Conservation (phyloP, 2,329 filamentous ascomycete genomes). For the Emericellopsis atlantica region DNA sequence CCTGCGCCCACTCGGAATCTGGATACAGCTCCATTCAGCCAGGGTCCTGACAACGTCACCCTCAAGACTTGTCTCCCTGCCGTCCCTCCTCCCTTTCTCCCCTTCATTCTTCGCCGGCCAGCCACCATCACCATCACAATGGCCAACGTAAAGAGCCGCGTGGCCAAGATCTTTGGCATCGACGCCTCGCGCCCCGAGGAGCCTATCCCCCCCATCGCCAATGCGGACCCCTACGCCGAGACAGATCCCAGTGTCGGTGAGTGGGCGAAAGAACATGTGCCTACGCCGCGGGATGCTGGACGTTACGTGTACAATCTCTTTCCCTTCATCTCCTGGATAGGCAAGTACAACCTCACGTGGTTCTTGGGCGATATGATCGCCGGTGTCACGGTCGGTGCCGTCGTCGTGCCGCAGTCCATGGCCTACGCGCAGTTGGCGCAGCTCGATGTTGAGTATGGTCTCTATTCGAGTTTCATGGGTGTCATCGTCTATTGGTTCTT, state of each 20-base stretch:
- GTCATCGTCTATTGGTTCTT: slow-evolving; percentile 96
- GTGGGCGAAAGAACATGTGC: slow-evolving; percentile 23
- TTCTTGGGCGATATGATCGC: slow-evolving; percentile 32
- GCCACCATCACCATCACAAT: not conserved
- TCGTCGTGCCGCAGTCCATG: slow-evolving; percentile 43
- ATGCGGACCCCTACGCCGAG: slow-evolving; percentile 24
- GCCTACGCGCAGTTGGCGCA: slow-evolving; percentile 36
- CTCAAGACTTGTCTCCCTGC: not conserved
- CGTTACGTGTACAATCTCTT: slow-evolving; percentile 28
- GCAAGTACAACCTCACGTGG: slow-evolving; percentile 35
- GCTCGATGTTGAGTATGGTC: slow-evolving; percentile 33
- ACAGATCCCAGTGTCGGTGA: slow-evolving; percentile 27
- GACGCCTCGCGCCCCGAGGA: slow-evolving; percentile 17
- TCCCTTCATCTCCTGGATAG: slow-evolving; percentile 35
- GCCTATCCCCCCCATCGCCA: slow-evolving; percentile 19
- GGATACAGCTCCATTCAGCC: too few relatives aligned
- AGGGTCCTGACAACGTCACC: not conserved
- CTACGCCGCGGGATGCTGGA: slow-evolving; percentile 14
- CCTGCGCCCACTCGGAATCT: too few relatives aligned
- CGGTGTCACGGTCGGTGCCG: slow-evolving; percentile 36
- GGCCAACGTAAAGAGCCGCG: slow-evolving; percentile 1
- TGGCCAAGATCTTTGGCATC: slow-evolving; percentile 17
- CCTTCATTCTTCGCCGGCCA: not conserved
- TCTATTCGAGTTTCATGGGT: slow-evolving; percentile 81
- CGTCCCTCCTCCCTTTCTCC: not conserved